Conservation (phyloP, 345 rosid species). For the Punica granatum region DNA sequence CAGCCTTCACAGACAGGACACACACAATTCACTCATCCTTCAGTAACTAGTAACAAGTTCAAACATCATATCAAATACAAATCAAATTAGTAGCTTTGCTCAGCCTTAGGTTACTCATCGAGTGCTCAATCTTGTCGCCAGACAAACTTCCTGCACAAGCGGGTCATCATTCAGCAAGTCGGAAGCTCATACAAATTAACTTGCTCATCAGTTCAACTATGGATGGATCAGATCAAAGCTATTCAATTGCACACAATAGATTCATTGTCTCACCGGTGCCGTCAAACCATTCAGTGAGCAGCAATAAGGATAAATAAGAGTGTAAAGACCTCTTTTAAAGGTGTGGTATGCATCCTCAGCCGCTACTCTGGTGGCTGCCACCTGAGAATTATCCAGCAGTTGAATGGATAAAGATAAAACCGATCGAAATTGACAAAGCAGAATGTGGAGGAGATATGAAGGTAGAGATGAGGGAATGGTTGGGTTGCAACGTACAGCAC, state of each 20-base stretch:
- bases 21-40: too few species aligned
- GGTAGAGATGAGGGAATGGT: neutral
- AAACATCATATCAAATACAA: too few species aligned
- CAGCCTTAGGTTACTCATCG: conserved; percentile 33
- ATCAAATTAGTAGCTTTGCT: too few species aligned
- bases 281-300: neutral
- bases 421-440: too few species aligned
- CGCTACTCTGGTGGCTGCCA: conserved; percentile 51
- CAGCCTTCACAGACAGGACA: too few species aligned
- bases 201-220: neutral
- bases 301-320: neutral
- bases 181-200: neutral
- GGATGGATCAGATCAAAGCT: neutral
- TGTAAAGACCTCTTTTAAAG: conserved; percentile 43
- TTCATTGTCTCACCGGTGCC: neutral
- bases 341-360: conserved; percentile 56
- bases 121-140: conserved; percentile 27
- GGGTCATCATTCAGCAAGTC: neutral
- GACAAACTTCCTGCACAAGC: conserved; percentile 51
- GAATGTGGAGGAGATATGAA: too few species aligned
- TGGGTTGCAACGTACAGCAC: conserved; percentile 30
- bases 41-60: too few species aligned
- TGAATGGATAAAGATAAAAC: too few species aligned
- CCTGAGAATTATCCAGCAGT: conserved; percentile 26
- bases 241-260: neutral